These are phyloP conservation scores for Collybiopsis confluens DNA, from an alignment of 768 basidiomycete species.

Conservation along the genomic window DNA sequence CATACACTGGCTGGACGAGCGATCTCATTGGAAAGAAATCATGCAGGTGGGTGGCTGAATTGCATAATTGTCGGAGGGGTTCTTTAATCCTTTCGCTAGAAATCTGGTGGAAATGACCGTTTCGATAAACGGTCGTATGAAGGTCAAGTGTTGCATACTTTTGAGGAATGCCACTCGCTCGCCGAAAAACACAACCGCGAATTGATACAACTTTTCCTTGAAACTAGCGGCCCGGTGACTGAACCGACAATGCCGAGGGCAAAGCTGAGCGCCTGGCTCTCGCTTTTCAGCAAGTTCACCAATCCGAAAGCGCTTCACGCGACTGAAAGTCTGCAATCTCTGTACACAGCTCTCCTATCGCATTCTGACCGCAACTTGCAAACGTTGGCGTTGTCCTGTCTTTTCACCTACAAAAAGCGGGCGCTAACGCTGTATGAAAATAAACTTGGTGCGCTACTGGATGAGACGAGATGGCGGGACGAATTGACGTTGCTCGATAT, in stretches of 20 bases:
- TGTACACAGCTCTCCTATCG: conserved; percentile 76
- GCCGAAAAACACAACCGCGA: conserved; percentile 86
- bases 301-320: conserved; percentile 89
- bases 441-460: conserved; percentile 66
- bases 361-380: conserved; percentile 83
- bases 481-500: conserved; percentile 72
- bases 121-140: conserved; percentile 79
- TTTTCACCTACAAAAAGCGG: conserved; percentile 78
- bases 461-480: conserved; percentile 88
- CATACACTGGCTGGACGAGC: conserved; percentile 40
- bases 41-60: not conserved
- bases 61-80: not conserved
- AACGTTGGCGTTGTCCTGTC: conserved; percentile 66
- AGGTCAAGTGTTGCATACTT: conserved; percentile 65
- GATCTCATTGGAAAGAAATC: not conserved
- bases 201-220: conserved; percentile 82
- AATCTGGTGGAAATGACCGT: conserved; percentile 36
- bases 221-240: conserved; percentile 35
- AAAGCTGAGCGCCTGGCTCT: conserved; percentile 74
- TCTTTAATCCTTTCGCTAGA: conserved; percentile 20
- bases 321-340: conserved; percentile 54
- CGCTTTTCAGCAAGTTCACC: conserved; percentile 81
- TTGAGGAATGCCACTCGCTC: conserved; percentile 65
- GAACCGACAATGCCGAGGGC: conserved; percentile 45
- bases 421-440: conserved; percentile 53